Percentiles rank a stretch among this genome's conserved stretches.
Conservation (phyloP, 2,329 filamentous ascomycete genomes). For the Aspergillus sp. region DNA sequence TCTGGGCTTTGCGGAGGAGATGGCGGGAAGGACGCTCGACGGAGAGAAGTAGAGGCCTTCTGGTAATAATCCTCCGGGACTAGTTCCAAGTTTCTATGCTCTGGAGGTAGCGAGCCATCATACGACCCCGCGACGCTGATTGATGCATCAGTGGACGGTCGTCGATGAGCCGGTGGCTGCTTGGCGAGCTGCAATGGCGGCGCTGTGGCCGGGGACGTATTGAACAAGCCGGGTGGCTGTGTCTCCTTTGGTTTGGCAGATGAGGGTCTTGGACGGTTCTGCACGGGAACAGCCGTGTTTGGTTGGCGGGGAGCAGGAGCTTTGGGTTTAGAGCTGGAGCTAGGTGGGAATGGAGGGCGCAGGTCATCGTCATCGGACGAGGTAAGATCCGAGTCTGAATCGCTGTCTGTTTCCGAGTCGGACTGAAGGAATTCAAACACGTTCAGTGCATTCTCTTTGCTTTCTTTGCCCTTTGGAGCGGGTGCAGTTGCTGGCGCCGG, state of each 20-base stretch:
- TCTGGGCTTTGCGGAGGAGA: constrained; percentile 41
- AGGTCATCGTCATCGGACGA: constrained; percentile 25
- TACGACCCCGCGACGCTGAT: constrained; percentile 22
- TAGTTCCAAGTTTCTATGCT: constrained; percentile 36
- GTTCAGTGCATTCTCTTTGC: constrained; percentile 32
- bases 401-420: constrained; percentile 26
- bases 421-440: constrained; percentile 48
- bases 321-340: constrained; percentile 14
- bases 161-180: constrained; percentile 27
- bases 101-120: constrained; percentile 28
- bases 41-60: constrained; percentile 24
- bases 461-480: constrained; percentile 24
- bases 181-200: constrained; percentile 34
- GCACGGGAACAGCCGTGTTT: constrained; percentile 20
- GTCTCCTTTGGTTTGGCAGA: constrained; percentile 35
- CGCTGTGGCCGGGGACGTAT: constrained; percentile 31
- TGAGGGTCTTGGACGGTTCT: constrained; percentile 36
- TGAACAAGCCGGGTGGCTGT: constrained; percentile 32
- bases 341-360: constrained; percentile 17
- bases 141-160: constrained; percentile 26
- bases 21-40: constrained; percentile 34
- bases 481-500: constrained; percentile 19
- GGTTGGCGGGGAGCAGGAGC: constrained; percentile 16
- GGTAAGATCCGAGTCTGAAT: constrained; percentile 27
- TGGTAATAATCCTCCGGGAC: constrained; percentile 41